Conservation (phyloP, 148 eudicot genomes). For the Pharnaceum exiguum region DNA sequence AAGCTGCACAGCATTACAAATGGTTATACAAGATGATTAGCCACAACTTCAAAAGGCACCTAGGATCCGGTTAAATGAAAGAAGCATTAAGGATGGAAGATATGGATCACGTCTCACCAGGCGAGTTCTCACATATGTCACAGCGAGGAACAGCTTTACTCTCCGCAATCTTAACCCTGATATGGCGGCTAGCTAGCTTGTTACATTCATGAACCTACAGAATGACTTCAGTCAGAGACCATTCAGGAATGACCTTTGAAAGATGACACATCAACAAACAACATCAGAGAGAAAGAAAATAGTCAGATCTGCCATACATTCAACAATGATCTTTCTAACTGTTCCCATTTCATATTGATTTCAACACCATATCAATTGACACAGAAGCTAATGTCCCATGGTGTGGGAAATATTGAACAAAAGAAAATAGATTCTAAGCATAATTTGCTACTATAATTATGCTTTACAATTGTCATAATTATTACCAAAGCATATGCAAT, state of each 20-base stretch:
- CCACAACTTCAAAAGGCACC: not conserved
- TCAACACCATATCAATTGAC: no score
- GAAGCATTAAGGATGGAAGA: not conserved
- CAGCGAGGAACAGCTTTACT: slow-evolving; percentile 66
- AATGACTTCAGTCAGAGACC: slow-evolving; percentile 1
- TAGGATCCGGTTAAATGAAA: not conserved
- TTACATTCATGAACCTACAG: slow-evolving; percentile 72
- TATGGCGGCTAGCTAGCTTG: slow-evolving; percentile 85
- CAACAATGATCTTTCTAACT: no score
- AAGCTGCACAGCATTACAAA: slow-evolving; percentile 38
- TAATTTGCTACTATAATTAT: no score
- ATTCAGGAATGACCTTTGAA: not conserved
- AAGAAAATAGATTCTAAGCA: no score
- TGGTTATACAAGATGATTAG: not conserved
- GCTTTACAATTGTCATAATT: no score
- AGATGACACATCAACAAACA: not conserved
- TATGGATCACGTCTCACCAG: slow-evolving; percentile 38
- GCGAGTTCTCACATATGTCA: slow-evolving; percentile 84
- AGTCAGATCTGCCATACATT: no score
- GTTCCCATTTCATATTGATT: no score
- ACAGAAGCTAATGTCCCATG: no score
- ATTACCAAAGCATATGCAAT: no score
- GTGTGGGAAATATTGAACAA: no score
- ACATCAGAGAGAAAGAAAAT: not conserved
- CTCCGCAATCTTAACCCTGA: slow-evolving; percentile 71